These are phyloP conservation scores for Thermomucor indicae-seudaticae DNA, from an alignment of 371 early-diverging fungal genomes.

Conservation along the genomic window DNA sequence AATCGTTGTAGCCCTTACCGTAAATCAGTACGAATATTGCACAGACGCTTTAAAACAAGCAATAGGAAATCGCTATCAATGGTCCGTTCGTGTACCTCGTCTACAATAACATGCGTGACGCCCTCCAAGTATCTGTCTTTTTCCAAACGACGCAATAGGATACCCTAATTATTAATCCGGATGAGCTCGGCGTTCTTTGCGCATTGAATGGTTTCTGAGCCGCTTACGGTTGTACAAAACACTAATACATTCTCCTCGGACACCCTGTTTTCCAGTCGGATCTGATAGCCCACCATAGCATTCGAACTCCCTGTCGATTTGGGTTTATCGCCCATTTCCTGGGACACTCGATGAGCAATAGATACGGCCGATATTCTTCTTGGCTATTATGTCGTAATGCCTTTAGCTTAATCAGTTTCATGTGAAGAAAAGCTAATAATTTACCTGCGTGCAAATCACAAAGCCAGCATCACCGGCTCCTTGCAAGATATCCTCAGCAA, in stretches of 20 bases:
- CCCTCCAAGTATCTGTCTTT: conserved; percentile 57
- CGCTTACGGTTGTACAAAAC: conserved; percentile 70
- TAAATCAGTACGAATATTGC: conserved; percentile 51
- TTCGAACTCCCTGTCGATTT: conserved; percentile 44
- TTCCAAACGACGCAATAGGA: conserved; percentile 66
- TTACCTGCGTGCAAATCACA: conserved; percentile 87
- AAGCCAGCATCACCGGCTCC: conserved; percentile 23
- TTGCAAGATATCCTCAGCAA: conserved; percentile 62
- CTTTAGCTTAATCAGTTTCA: neutral
- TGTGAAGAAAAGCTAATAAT: neutral
- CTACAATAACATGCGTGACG: conserved; percentile 73
- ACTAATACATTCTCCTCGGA: conserved; percentile 57
- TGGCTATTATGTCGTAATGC: conserved; percentile 46
- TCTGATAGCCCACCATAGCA: conserved; percentile 80
- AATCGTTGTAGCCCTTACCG: conserved; percentile 56
- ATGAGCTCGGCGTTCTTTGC: neutral
- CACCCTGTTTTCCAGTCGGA: conserved; percentile 66
- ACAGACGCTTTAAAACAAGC: conserved; percentile 52
- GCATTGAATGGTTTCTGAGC: too few relatives aligned
- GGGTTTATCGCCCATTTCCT: conserved; percentile 66
- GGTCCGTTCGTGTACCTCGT: conserved; percentile 86
- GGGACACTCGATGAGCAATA: conserved; percentile 86
- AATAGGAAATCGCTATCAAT: conserved; percentile 83
- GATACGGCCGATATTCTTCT: conserved; percentile 93
- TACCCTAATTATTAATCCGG: conserved; percentile 43